A percentile compares a stretch with the other conserved stretches of the same genome.
These are phyloP conservation scores for Ramalina intermedia DNA, from an alignment of 495 filamentous ascomycete genomes.

Conservation along the genomic window DNA sequence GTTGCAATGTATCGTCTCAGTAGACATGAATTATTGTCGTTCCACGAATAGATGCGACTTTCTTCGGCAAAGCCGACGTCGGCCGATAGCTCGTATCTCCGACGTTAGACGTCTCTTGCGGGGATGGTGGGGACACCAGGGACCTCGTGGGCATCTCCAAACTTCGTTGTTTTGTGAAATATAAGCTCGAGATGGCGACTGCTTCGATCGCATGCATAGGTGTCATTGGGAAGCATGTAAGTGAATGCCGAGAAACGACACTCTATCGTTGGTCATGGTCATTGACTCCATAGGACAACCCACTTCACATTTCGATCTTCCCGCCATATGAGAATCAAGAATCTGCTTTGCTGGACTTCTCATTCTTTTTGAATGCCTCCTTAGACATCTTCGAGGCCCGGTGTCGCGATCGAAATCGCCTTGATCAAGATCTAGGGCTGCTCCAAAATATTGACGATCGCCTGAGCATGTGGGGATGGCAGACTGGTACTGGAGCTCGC, in stretches of 20 bases:
- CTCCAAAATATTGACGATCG: conserved; percentile 87
- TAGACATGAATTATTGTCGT: no score
- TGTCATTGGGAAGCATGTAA: conserved; percentile 80
- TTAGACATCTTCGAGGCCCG: conserved; percentile 88
- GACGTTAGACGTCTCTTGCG: neutral
- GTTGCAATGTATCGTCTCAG: no score
- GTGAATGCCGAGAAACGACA: neutral
- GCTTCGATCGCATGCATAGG: conserved; percentile 83
- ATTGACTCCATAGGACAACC: conserved; percentile 58
- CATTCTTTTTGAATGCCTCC: conserved; percentile 75
- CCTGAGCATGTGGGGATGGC: conserved; percentile 81
- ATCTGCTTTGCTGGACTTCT: conserved; percentile 60
- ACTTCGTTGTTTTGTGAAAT: no score
- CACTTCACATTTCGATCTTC: conserved; percentile 84
- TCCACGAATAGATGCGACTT: no score
- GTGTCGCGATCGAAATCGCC: conserved; percentile 44
- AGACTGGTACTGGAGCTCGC: conserved; percentile 92
- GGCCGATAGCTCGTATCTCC: neutral
- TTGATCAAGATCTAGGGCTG: conserved; percentile 76
- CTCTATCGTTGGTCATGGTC: neutral
- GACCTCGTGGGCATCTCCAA: no score
- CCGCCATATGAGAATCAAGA: conserved; percentile 35
- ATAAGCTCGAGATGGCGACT: conserved; percentile 20
- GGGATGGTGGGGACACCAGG: no score
- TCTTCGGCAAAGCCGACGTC: neutral